Percentiles rank a stretch among this genome's conserved stretches.
Evolutionary conservation across 306 rosid genomes (phyloP).

Genomic region (Castanopsis chinensis): DNA sequence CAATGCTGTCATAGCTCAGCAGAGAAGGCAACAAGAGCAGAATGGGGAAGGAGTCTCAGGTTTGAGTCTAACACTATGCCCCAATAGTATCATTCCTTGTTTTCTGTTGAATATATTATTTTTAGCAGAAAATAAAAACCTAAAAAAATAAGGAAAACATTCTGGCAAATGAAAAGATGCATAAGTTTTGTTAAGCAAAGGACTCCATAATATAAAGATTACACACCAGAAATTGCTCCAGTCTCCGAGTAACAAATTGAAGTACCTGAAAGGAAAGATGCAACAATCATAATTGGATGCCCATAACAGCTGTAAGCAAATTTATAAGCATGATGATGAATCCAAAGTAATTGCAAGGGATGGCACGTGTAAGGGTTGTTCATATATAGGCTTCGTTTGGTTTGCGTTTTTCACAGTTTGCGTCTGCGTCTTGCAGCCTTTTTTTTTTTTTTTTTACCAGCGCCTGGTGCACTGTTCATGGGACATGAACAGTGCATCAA

Average conservation of each 20-base stretch:
- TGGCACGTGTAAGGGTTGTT: background rate
- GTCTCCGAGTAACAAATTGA: conserved; percentile 80
- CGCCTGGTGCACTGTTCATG: too few species aligned
- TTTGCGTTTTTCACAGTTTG: too few species aligned
- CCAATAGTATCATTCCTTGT: background rate
- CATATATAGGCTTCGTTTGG: too few species aligned
- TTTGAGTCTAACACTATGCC: background rate
- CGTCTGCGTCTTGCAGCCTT: too few species aligned
- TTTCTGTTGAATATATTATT: background rate
- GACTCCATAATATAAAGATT: conserved; percentile 13
- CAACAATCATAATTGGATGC: conserved; percentile 21
- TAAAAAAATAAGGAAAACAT: background rate
- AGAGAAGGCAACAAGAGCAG: background rate
- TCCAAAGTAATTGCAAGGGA: background rate
- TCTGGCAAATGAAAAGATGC: background rate
- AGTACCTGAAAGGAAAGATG: conserved; percentile 50
- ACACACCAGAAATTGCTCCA: conserved; percentile 89
- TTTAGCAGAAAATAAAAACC: background rate
- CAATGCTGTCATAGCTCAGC: background rate
- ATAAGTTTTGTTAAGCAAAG: background rate
- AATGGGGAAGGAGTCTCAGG: background rate
- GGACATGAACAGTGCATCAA: too few species aligned
- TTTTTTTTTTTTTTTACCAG: too few species aligned
- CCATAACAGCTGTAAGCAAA: background rate
- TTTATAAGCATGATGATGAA: background rate